Conservation (phyloP, 1,284 basidiomycete genomes). For the Mycena sp. region DNA sequence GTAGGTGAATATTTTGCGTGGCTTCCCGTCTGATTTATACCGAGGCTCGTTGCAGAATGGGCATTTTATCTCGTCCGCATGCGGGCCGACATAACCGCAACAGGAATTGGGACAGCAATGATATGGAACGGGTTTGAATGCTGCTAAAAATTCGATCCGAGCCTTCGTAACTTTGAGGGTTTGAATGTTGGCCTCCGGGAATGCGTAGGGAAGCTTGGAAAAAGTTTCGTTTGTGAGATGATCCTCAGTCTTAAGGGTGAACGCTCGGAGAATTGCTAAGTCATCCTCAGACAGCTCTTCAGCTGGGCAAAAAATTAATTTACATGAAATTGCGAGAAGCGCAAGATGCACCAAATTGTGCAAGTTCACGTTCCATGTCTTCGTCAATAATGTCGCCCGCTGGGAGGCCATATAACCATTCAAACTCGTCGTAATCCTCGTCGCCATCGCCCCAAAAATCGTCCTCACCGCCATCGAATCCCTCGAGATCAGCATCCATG, state of each 20-base stretch:
- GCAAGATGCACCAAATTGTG: neutral
- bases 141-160: neutral
- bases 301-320: neutral
- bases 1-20: conserved; percentile 40
- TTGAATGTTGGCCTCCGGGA: conserved; percentile 12
- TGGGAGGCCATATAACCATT: conserved; percentile 2
- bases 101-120: conserved; percentile 39
- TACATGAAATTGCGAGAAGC: neutral
- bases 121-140: conserved; percentile 10
- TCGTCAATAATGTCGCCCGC: neutral
- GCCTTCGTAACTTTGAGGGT: conserved; percentile 19
- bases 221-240: conserved; percentile 27
- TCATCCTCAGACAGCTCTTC: conserved; percentile 11
- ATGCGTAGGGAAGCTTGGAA: conserved; percentile 12
- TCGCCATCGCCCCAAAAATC: neutral
- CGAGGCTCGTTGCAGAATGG: conserved; percentile 43
- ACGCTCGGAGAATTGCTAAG: conserved; percentile 18
- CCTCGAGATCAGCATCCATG: conserved; percentile 3
- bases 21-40: conserved; percentile 31
- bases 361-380: conserved; percentile 3
- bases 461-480: neutral
- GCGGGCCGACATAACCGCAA: conserved; percentile 42
- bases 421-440: conserved; percentile 8
- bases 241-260: conserved; percentile 23
- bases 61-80: conserved; percentile 37